These are phyloP conservation scores for Rhodotorula sp. DNA, from an alignment of 1,284 basidiomycete species.

Conservation along the genomic window DNA sequence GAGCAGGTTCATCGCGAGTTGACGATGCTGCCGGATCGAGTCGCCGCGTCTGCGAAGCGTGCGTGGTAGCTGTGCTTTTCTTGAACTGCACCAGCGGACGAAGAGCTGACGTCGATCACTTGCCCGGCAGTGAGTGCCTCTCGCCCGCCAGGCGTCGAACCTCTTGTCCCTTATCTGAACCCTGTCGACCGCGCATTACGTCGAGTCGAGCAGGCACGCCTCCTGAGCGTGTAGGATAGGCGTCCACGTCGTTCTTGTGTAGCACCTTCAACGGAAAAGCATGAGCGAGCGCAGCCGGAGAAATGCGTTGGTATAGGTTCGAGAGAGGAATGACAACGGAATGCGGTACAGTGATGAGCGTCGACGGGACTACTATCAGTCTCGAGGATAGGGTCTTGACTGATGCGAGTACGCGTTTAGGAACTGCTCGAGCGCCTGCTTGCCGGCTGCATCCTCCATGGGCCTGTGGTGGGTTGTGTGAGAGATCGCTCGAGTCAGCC, in stretches of 20 bases:
- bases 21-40: not conserved
- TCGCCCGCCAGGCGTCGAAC: not conserved
- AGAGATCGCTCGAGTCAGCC: not conserved
- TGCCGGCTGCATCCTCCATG: not conserved
- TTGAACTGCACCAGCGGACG: not conserved
- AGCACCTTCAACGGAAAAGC: too few species aligned
- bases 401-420: slow-evolving; percentile 19
- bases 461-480: not conserved
- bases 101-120: not conserved
- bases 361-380: not conserved
- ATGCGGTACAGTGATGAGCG: too few species aligned
- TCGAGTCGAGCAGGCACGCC: not conserved
- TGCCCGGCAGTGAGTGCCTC: not conserved
- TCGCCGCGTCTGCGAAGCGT: slow-evolving; percentile 1
- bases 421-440: slow-evolving; percentile 15
- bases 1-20: slow-evolving; percentile 1
- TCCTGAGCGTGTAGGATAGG: not conserved
- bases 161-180: not conserved
- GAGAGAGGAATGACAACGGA: too few species aligned
- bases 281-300: too few species aligned
- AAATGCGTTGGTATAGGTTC: too few species aligned
- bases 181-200: not conserved
- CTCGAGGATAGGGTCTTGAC: slow-evolving; percentile 6
- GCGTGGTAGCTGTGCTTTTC: not conserved
- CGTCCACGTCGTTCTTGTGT: too few species aligned